These are phyloP conservation scores for Serendipita sp. DNA, from an alignment of 768 basidiomycete species.

Conservation along the genomic window DNA sequence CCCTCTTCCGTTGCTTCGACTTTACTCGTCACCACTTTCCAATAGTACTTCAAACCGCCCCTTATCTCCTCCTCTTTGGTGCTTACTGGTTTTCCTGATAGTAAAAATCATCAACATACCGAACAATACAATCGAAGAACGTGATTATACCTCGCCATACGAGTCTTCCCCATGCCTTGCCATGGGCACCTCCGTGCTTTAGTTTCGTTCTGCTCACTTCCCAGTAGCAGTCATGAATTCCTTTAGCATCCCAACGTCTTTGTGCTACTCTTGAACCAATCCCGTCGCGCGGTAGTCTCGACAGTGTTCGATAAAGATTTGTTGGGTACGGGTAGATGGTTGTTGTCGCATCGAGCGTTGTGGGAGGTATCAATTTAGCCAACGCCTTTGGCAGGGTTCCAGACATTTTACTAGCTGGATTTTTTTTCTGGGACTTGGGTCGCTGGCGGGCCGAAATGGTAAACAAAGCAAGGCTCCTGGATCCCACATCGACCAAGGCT, in stretches of 20 bases:
- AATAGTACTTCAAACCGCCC: conserved; percentile 60
- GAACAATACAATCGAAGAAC: not conserved
- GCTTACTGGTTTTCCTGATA: conserved; percentile 47
- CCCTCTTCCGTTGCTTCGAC: no score
- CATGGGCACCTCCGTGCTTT: conserved; percentile 58
- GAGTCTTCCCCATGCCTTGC: conserved; percentile 69
- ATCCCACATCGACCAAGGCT: not conserved
- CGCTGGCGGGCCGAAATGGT: not conserved
- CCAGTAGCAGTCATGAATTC: conserved; percentile 58
- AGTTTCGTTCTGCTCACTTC: conserved; percentile 51
- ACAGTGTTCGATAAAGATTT: conserved; percentile 57
- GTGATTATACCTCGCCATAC: conserved; percentile 54
- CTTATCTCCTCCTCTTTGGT: conserved; percentile 43
- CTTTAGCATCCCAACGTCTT: conserved; percentile 54
- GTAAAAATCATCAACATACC: not conserved
- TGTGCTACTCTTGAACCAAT: conserved; percentile 57
- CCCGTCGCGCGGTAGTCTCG: conserved; percentile 49
- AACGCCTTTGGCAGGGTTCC: not conserved
- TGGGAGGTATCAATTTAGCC: not conserved
- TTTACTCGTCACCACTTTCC: conserved; percentile 16
- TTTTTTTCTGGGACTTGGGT: not conserved
- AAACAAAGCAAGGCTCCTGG: not conserved
- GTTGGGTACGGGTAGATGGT: not conserved
- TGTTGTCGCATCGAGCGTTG: not conserved
- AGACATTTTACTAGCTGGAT: conserved; percentile 7